Evolutionary conservation across 2,329 filamentous ascomycete genomes (phyloP).

Genomic region (Blumeria graminis): DNA sequence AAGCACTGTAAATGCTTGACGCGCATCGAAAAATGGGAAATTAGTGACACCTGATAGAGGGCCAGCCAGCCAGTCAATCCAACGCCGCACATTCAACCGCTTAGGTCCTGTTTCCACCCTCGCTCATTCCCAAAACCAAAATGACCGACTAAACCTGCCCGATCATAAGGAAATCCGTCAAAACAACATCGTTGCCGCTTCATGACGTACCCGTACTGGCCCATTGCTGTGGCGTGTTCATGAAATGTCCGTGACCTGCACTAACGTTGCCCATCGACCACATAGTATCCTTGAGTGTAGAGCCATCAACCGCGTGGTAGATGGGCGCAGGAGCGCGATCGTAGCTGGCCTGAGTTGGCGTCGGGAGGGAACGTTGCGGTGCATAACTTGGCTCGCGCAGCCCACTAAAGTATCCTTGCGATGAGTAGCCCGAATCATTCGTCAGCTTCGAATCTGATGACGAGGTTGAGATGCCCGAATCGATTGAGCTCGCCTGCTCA

Average conservation of each 20-base stretch:
- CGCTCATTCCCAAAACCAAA: too few relatives aligned
- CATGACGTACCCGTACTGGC: slow-evolving; percentile 9
- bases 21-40: too few relatives aligned
- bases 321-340: slow-evolving; percentile 6
- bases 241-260: slow-evolving; percentile 12
- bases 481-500: slow-evolving; percentile 8
- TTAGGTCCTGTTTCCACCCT: background rate
- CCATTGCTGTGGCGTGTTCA: slow-evolving; percentile 10
- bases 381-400: slow-evolving; percentile 3
- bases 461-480: slow-evolving; percentile 9
- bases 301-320: slow-evolving; percentile 6
- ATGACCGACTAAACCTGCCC: background rate
- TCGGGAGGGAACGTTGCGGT: slow-evolving; percentile 9
- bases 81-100: background rate
- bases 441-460: slow-evolving; percentile 12
- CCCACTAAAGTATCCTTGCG: slow-evolving; percentile 8
- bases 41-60: too few relatives aligned
- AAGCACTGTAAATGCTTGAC: too few relatives aligned
- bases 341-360: slow-evolving; percentile 8
- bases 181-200: background rate
- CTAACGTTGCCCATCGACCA: slow-evolving; percentile 12
- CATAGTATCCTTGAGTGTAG: slow-evolving; percentile 7
- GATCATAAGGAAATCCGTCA: background rate
- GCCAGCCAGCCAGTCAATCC: too few relatives aligned
- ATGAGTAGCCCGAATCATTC: slow-evolving; percentile 11